Evolutionary conservation across 2,329 filamentous ascomycete species (phyloP).

Genomic region (Phialophora expanda): DNA sequence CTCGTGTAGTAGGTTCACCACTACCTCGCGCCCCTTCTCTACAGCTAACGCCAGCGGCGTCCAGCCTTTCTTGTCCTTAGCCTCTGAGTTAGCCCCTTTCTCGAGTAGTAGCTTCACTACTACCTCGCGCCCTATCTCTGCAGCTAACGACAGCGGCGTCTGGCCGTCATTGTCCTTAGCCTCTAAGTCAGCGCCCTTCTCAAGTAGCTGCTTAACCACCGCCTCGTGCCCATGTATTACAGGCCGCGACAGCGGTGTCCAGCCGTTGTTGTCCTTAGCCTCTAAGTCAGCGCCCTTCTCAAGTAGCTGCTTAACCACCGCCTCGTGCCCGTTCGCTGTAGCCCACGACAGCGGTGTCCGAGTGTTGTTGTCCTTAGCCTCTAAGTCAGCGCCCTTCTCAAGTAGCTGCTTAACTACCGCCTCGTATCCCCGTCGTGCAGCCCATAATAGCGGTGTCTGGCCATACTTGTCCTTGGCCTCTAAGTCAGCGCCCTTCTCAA

Average conservation of each 20-base stretch:
- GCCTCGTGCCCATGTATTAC: too few species aligned
- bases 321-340: constrained; percentile 2
- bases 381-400: constrained; percentile 1
- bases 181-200: constrained; percentile 23
- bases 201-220: constrained; percentile 23
- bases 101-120: neutral
- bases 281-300: constrained; percentile 22
- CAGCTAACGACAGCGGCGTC: neutral
- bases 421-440: too few species aligned
- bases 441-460: constrained; percentile 15
- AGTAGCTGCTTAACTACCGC: too few species aligned
- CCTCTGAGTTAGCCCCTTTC: neutral
- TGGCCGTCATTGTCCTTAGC: constrained; percentile 7
- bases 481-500: constrained; percentile 10
- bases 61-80: neutral
- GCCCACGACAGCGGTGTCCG: too few species aligned
- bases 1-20: constrained; percentile 28
- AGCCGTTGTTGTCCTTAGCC: constrained; percentile 6
- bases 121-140: too few species aligned
- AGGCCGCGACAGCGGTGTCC: too few species aligned
- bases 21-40: neutral
- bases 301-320: constrained; percentile 32
- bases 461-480: constrained; percentile 18
- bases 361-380: constrained; percentile 21
- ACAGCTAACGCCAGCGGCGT: neutral